These are phyloP conservation scores for Kockiozyma suomiensis DNA, from an alignment of 805 yeast species.

Conservation along the genomic window DNA sequence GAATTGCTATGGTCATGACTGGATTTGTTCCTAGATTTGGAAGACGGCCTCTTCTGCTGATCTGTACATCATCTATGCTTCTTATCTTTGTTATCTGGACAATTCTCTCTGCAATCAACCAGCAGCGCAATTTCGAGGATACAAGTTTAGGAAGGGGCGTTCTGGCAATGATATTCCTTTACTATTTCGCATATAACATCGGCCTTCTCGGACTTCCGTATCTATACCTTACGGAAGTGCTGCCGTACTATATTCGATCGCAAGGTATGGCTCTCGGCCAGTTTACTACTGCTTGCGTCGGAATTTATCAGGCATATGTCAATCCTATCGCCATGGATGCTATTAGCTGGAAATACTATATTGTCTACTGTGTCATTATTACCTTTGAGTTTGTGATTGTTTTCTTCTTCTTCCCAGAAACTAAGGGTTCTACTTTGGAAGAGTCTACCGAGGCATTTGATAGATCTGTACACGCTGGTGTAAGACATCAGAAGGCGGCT, in stretches of 20 bases:
- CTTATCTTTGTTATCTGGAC: slow-evolving; percentile 50
- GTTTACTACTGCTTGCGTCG: slow-evolving; percentile 20
- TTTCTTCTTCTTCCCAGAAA: slow-evolving; percentile 48
- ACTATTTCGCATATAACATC: slow-evolving; percentile 46
- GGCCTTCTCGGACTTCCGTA: slow-evolving; percentile 48
- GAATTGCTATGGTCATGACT: slow-evolving; percentile 41
- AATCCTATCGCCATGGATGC: slow-evolving; percentile 49
- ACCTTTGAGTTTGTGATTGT: slow-evolving; percentile 42
- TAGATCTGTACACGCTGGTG: slow-evolving; percentile 29
- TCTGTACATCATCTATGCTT: slow-evolving; percentile 46
- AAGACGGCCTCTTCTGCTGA: slow-evolving; percentile 31
- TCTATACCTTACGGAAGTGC: slow-evolving; percentile 36
- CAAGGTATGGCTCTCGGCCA: slow-evolving; percentile 46
- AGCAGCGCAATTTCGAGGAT: slow-evolving; percentile 48
- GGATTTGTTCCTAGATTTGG: slow-evolving; percentile 39
- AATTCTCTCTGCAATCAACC: slow-evolving; percentile 51
- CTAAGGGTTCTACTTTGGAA: slow-evolving; percentile 50
- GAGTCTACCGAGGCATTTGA: slow-evolving; percentile 53
- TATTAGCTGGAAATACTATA: slow-evolving; percentile 50
- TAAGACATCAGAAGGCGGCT: not conserved
- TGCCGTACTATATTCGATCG: slow-evolving; percentile 45
- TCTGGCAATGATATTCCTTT: slow-evolving; percentile 52
- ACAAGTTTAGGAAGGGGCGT: slow-evolving; percentile 52
- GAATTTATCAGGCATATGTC: slow-evolving; percentile 36
- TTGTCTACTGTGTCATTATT: slow-evolving; percentile 47